These are phyloP conservation scores for Penicillium crustosum DNA, from an alignment of 2,329 filamentous ascomycete species.

Conservation along the genomic window DNA sequence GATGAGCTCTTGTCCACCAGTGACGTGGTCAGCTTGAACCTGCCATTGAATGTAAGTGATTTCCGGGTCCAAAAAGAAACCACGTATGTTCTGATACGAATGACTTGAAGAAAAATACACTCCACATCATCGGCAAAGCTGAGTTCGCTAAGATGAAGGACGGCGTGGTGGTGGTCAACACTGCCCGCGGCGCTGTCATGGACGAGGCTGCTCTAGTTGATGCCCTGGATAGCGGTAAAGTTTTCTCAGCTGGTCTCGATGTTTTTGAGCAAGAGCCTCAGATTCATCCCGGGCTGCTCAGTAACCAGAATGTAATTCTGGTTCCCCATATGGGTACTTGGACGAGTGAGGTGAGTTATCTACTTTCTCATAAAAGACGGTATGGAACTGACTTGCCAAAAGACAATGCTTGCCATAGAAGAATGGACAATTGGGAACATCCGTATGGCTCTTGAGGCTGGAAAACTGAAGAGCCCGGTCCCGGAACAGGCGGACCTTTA, in stretches of 20 bases:
- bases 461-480: constrained; percentile 67
- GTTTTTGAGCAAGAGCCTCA: constrained; percentile 81
- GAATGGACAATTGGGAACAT: constrained; percentile 73
- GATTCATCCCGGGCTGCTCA: constrained; percentile 69
- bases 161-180: constrained; percentile 77
- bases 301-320: constrained; percentile 70
- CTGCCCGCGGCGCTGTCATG: constrained; percentile 77
- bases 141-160: constrained; percentile 77
- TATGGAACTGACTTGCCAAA: neutral
- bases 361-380: neutral
- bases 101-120: constrained; percentile 58
- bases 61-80: constrained; percentile 4
- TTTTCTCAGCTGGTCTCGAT: constrained; percentile 71
- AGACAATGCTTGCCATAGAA: constrained; percentile 65
- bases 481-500: constrained; percentile 62
- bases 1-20: constrained; percentile 68
- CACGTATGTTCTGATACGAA: constrained; percentile 4
- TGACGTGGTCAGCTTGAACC: constrained; percentile 76
- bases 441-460: constrained; percentile 59
- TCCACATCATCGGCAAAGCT: constrained; percentile 69
- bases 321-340: constrained; percentile 86
- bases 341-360: constrained; percentile 59
- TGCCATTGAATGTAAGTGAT: constrained; percentile 72
- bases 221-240: constrained; percentile 68
- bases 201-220: constrained; percentile 77